Conservation (phyloP, 768 basidiomycete genomes). For the Psilocybe sp. region DNA sequence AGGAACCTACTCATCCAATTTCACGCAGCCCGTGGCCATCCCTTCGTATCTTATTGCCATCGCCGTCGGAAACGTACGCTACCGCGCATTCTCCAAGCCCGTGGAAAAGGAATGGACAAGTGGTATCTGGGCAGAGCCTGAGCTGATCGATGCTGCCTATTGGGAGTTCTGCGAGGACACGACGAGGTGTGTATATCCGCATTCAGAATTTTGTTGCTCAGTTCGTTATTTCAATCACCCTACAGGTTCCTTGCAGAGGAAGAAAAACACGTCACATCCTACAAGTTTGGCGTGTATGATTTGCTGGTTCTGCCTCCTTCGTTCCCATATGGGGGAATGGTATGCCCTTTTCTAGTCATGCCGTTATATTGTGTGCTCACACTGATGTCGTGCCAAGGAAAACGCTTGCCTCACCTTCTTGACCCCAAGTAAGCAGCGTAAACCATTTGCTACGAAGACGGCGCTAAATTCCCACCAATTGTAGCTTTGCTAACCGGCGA, state of each 20-base stretch:
- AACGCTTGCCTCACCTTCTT: conserved; percentile 87
- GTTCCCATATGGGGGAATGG: conserved; percentile 94
- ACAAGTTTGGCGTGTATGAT: conserved; percentile 87
- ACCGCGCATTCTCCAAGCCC: conserved; percentile 58
- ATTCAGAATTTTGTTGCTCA: too few species aligned
- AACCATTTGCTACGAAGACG: neutral
- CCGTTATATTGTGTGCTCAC: neutral
- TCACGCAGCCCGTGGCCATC: conserved; percentile 69
- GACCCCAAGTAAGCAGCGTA: conserved; percentile 65
- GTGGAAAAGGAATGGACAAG: conserved; percentile 72
- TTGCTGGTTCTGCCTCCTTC: conserved; percentile 85
- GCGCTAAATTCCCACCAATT: neutral
- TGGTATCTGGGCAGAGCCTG: conserved; percentile 92
- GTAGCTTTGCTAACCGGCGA: conserved; percentile 84
- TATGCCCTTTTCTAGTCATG: conserved; percentile 24
- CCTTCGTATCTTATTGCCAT: conserved; percentile 93
- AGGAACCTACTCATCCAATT: neutral
- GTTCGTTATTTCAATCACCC: neutral
- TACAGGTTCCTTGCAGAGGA: conserved; percentile 72
- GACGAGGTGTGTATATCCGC: conserved; percentile 44
- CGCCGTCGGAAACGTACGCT: conserved; percentile 79
- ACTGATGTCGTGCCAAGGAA: conserved; percentile 51
- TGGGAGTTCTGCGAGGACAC: conserved; percentile 92
- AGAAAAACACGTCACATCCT: conserved; percentile 72
- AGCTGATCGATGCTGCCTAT: conserved; percentile 69